Evolutionary conservation across 139 green algal genomes (phyloP), one percentile per base, ranked within the genome.

Genomic region (Chlamydomonas urium): DNA sequence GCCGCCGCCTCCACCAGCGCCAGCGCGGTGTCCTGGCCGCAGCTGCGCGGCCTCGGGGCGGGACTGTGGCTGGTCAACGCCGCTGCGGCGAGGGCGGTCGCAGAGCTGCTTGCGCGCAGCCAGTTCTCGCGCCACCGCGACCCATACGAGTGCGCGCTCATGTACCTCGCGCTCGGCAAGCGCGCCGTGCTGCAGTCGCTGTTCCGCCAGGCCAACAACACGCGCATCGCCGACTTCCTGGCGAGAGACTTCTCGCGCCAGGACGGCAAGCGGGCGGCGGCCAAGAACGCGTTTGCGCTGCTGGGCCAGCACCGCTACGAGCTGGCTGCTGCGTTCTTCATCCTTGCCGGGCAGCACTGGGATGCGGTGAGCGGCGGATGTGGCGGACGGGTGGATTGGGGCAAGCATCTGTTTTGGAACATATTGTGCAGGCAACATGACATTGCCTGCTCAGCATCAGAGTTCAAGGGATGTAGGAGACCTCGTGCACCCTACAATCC

Each of bases 281-380:
- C 75, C 50, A 97, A 97, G 85, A 97, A 97, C 71, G 93, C 93
- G 0, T 97, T 90, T 75, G 86, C 91, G 38, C 82, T 97, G 60
- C 77, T 97, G 62, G 87, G 86, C 0, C 86, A 97, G 79, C 93
- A 97, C 86, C 77, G 89, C 17, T 80, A 87, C 47, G 71, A 90
- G 67, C 77, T 96, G 47, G 92, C 91, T 4, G 89, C 91, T 1
- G 83, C 84, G 6, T 96, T 97, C 80, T 97, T 97, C 74, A 57
- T 97, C 14, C 81, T 97, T 2, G 87, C 81, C 0, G 79, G 75
- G 72, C 5, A 74, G 62, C 37, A 35, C 69, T 6, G 67, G 38
- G 89, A 93, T 24, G 86, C 88, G 0, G 85, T 89, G 10, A 77
- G 71, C 1, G 87, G n/a, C n/a, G n/a, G n/a, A n/a, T n/a, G n/a